A percentile compares a stretch with the other conserved stretches of the same genome.
Conservation (phyloP, 305 asterid species). For the Fraxinus floribunda region DNA sequence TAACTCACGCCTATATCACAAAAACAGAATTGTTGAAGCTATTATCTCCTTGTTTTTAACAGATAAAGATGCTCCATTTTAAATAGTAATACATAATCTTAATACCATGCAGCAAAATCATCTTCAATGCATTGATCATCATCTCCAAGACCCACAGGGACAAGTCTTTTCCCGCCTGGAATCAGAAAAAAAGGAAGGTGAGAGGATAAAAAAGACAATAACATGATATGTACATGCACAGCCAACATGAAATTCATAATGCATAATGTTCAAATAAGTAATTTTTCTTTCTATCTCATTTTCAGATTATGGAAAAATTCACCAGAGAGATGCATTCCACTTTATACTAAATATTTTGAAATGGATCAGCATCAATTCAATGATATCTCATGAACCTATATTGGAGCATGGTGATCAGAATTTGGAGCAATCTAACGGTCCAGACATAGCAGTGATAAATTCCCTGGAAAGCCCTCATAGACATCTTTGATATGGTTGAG, state of each 20-base stretch:
- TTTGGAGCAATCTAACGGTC: too few species aligned
- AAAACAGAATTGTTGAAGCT: background rate
- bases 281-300: background rate
- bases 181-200: conserved; percentile 11
- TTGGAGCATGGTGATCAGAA: too few species aligned
- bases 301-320: background rate
- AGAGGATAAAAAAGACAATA: conserved; percentile 10
- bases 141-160: conserved; percentile 37
- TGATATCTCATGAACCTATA: background rate
- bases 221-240: background rate
- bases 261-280: background rate
- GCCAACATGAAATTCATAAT: background rate
- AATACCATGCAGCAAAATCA: background rate
- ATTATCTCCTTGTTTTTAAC: background rate
- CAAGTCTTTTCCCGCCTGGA: conserved; percentile 78
- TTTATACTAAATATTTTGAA: background rate
- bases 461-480: background rate
- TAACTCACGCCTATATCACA: conserved; percentile 67
- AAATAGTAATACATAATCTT: background rate
- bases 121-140: background rate
- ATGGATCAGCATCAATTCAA: background rate
- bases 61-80: background rate
- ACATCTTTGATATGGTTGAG: background rate
- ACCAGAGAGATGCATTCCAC: background rate
- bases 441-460: too few species aligned